Percentiles rank a stretch among this genome's conserved stretches.
Conservation (phyloP, 2,329 filamentous ascomycete genomes). For the Aspergillus flavus region DNA sequence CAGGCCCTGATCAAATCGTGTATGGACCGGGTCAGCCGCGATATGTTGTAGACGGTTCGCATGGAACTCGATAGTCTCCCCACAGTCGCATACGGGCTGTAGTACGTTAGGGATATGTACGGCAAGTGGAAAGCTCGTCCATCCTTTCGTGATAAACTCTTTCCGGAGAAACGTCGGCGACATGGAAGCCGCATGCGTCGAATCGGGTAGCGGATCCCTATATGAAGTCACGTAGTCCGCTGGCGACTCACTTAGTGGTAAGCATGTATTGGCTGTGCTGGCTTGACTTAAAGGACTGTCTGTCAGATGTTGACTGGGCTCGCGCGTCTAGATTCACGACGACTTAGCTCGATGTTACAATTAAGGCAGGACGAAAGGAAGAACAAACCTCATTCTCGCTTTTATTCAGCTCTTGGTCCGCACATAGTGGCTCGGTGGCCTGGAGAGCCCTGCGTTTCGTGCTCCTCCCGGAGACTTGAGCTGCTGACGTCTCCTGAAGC, state of each 20-base stretch:
- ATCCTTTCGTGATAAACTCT: constrained; percentile 30
- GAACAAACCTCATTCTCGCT: constrained; percentile 6
- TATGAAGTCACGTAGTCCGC: constrained; percentile 15
- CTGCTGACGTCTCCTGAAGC: constrained; percentile 33
- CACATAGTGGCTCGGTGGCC: constrained; percentile 7
- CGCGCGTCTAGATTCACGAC: constrained; percentile 1
- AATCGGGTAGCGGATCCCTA: constrained; percentile 14
- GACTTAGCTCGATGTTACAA: not conserved
- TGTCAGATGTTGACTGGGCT: constrained; percentile 23
- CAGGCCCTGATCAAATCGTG: constrained; percentile 37
- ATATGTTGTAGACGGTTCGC: constrained; percentile 36
- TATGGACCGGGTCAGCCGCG: constrained; percentile 25
- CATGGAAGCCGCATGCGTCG: constrained; percentile 30
- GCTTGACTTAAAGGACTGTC: constrained; percentile 31
- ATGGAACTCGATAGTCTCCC: constrained; percentile 33
- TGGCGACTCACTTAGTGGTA: constrained; percentile 13
- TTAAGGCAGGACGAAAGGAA: not conserved
- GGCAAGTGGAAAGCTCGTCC: constrained; percentile 31
- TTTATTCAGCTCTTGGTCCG: constrained; percentile 7
- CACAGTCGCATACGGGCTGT: constrained; percentile 32
- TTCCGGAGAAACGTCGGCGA: constrained; percentile 35
- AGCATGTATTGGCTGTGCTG: constrained; percentile 13
- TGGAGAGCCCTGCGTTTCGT: constrained; percentile 7
- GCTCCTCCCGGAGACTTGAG: constrained; percentile 18
- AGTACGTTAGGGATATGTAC: constrained; percentile 29